phyloP scores from a whole-genome alignment of 768 basidiomycete genomes.

The Macrolepiota fuliginosa region DNA sequence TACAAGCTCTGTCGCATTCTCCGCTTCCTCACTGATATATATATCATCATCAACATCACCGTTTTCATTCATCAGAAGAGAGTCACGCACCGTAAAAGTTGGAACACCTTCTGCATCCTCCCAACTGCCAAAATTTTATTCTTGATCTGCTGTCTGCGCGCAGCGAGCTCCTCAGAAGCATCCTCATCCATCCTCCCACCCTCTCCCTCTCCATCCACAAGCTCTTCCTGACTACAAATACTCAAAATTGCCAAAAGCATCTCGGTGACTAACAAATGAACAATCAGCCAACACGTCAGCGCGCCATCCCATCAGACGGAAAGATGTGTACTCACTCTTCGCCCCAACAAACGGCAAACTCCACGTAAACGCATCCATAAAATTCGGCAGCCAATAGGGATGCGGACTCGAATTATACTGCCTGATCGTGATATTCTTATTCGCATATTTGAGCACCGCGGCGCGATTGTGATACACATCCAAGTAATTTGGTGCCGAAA shows the following conservation, averaged over 20 bases:
- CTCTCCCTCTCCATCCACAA: conserved; percentile 55
- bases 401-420: conserved; percentile 82
- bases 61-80: conserved; percentile 1
- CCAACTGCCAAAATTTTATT: conserved; percentile 94
- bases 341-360: conserved; percentile 95
- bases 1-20: conserved; percentile 70
- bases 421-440: conserved; percentile 94
- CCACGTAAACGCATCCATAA: conserved; percentile 99
- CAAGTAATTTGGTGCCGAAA: conserved; percentile 95
- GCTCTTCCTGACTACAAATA: conserved; percentile 92
- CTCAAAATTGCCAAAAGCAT: conserved; percentile 95
- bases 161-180: conserved; percentile 41
- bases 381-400: conserved; percentile 95
- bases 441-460: conserved; percentile 95
- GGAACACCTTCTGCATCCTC: conserved; percentile 86
- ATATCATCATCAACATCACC: conserved; percentile 4
- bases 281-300: neutral
- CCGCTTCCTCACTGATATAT: conserved; percentile 64
- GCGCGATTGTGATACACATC: conserved; percentile 97
- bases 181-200: conserved; percentile 24
- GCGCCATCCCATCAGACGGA: no score
- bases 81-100: conserved; percentile 73
- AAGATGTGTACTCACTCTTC: conserved; percentile 66
- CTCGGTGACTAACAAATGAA: conserved; percentile 71
- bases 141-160: conserved; percentile 77